Evolutionary conservation across 306 rosid species (phyloP), one percentile per base, ranked within the genome.

Genomic region (Adenanthera pavonina): DNA sequence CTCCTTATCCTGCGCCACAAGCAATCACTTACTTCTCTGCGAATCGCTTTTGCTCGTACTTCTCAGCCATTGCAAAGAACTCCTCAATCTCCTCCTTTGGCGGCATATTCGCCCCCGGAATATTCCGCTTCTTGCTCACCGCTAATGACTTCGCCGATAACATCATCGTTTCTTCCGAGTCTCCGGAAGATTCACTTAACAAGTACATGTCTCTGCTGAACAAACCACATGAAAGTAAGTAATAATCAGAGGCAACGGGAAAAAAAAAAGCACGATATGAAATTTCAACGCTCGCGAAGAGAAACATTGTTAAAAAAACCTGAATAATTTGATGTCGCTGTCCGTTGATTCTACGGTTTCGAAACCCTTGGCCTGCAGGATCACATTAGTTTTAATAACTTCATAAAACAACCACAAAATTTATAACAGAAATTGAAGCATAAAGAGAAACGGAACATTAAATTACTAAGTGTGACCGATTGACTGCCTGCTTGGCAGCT

Each of bases 21-120:
- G 43, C 72, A 19, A 8, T 9, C 44, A 84, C 97, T 88, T 84
- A 95, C 99, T 92, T 95, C 85, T 88, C 92, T 0, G 88, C 78
- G 85, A 95, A 95, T 65, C 89, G 91, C 71, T 89, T 92, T 72
- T 86, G 88, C 83, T 91, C 93, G 86, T 85, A 73, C 86, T 86
- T 90, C 86, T 95, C 99, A 17, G 92, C 93, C 56, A 11, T 79
- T 56, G 90, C 87, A 75, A 95, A 92, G 84, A 95, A 93, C 81
- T 87, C 97, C 57, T 93, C 99, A 67, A 92, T 86, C 89, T 95
- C 99, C 15, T 59, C 89, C 51, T 72, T 38, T 16, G 96, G 88
- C 4, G 92, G 86, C 10, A 73, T 51, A 72, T 83, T 85, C 7
- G 34, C 69, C 76, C 51, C 72, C 41, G 66, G 3, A 43, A 34